phyloP scores from a whole-genome alignment of 1,139 yeast species.

The Nadsonia starkeyi-henricii region DNA sequence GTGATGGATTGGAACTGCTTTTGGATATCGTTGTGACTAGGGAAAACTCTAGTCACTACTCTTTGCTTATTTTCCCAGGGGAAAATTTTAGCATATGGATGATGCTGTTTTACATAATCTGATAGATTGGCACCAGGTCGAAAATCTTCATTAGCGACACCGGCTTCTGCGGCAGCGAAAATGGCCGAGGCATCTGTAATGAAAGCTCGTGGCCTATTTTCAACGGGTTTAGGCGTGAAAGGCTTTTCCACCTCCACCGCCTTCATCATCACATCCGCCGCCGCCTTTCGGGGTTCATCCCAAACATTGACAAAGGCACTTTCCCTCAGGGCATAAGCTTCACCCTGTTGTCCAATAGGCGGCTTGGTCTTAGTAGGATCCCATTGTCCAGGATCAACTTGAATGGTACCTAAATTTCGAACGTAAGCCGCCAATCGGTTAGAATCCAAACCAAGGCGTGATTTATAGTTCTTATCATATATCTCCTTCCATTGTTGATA shows the following conservation, averaged over 20 bases:
- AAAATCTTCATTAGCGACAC: not conserved
- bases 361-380: slow-evolving; percentile 30
- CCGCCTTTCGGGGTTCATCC: slow-evolving; percentile 12
- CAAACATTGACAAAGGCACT: slow-evolving; percentile 17
- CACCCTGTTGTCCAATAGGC: slow-evolving; percentile 27
- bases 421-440: slow-evolving; percentile 1
- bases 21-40: not conserved
- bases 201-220: not conserved
- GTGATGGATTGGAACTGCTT: not conserved
- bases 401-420: slow-evolving; percentile 12
- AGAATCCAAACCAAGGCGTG: slow-evolving; percentile 1
- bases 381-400: slow-evolving; percentile 25
- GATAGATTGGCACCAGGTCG: not conserved
- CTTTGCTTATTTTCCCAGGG: slow-evolving; percentile 3
- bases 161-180: slow-evolving; percentile 1
- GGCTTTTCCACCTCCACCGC: not conserved
- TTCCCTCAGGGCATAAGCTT: slow-evolving; percentile 24
- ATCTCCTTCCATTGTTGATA: slow-evolving; percentile 14
- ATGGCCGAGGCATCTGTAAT: not conserved
- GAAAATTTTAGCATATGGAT: not conserved
- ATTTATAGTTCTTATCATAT: slow-evolving; percentile 8
- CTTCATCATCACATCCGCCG: not conserved
- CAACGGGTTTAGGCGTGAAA: not conserved
- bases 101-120: not conserved
- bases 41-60: slow-evolving; percentile 5